These are phyloP conservation scores for Phytopythium sindhum DNA, from an alignment of 352 stramenopile species.

Conservation along the genomic window DNA sequence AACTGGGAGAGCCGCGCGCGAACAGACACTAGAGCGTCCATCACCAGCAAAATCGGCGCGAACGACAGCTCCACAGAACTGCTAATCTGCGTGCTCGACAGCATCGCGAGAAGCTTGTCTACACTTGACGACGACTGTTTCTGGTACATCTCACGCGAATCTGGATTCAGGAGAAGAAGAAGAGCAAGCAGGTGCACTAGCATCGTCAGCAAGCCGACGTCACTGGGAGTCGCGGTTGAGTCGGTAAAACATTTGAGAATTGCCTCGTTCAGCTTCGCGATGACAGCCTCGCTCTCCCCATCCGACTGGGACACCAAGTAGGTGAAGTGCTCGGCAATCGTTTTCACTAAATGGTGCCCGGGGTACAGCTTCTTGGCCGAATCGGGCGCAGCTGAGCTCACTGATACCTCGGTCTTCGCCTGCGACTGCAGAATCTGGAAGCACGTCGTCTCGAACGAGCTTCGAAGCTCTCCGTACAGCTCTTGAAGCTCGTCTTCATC, in stretches of 20 bases:
- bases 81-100: constrained; percentile 15
- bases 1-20: background rate
- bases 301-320: constrained; percentile 52
- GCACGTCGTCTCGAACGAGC: constrained; percentile 60
- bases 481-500: constrained; percentile 46
- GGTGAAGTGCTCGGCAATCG: constrained; percentile 66
- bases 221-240: constrained; percentile 1
- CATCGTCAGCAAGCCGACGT: constrained; percentile 39
- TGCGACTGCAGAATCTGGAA: constrained; percentile 63
- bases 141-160: constrained; percentile 33
- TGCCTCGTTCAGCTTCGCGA: constrained; percentile 44
- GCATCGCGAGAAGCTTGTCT: constrained; percentile 37
- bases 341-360: constrained; percentile 49
- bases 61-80: constrained; percentile 27
- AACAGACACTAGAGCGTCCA: constrained; percentile 54
- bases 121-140: constrained; percentile 45
- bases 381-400: background rate
- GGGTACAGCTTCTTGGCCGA: constrained; percentile 19
- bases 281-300: constrained; percentile 50
- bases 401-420: constrained; percentile 3
- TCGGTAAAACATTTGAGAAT: constrained; percentile 41
- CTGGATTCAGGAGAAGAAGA: constrained; percentile 55
- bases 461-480: constrained; percentile 47
- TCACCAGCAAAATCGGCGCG: constrained; percentile 55
- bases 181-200: constrained; percentile 67